A percentile compares a stretch with the other conserved stretches of the same genome.
Evolutionary conservation across 1,284 basidiomycete genomes (phyloP).

Genomic region (Ganoderma resinaceum): DNA sequence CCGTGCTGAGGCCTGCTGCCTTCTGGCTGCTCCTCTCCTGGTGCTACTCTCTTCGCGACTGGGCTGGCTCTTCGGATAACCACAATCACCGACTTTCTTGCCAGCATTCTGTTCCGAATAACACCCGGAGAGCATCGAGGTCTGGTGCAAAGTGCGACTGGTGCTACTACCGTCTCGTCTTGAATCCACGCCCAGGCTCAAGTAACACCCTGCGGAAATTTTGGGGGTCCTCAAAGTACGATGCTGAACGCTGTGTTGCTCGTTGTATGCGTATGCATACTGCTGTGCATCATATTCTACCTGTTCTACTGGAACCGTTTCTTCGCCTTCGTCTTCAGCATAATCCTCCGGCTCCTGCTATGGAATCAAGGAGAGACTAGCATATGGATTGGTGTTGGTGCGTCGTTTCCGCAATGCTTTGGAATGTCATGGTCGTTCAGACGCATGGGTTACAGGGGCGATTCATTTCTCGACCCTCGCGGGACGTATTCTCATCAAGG

Average conservation of each 20-base stretch:
- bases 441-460: constrained; percentile 60
- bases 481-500: constrained; percentile 86
- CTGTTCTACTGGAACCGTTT: constrained; percentile 93
- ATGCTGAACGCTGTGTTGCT: constrained; percentile 70
- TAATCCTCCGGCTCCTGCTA: constrained; percentile 65
- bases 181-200: background rate
- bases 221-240: background rate
- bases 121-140: background rate
- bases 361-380: constrained; percentile 78
- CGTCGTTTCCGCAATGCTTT: constrained; percentile 24
- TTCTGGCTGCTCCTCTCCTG: background rate
- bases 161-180: background rate
- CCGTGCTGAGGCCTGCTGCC: background rate
- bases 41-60: background rate
- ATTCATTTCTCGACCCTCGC: constrained; percentile 90
- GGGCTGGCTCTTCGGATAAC: background rate
- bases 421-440: background rate
- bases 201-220: background rate
- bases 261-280: constrained; percentile 74
- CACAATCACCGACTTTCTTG: background rate
- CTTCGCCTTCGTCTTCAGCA: constrained; percentile 69
- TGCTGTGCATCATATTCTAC: constrained; percentile 76
- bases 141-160: background rate
- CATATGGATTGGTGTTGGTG: constrained; percentile 82
- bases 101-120: background rate